phyloP scores from a whole-genome alignment of 352 stramenopile genomes.

The Globisporangium uncinulatum region DNA sequence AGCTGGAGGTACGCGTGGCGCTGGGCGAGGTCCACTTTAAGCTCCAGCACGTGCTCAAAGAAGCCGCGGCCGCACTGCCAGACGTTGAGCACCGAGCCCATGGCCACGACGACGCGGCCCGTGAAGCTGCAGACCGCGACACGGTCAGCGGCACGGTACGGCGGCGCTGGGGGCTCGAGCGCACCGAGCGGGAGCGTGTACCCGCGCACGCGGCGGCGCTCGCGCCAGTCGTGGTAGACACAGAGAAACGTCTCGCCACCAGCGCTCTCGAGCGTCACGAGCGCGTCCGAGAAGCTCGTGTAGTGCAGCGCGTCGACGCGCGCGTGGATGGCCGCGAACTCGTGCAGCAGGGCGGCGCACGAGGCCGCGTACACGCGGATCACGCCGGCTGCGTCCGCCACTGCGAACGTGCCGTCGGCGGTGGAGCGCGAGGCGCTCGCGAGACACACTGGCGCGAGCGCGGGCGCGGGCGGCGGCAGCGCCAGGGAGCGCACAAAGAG shows the following conservation, averaged over 20 bases:
- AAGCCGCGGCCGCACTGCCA: constrained; percentile 84
- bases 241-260: constrained; percentile 79
- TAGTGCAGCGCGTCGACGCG: constrained; percentile 70
- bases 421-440: constrained; percentile 56
- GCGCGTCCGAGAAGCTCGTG: constrained; percentile 82
- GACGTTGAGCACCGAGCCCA: constrained; percentile 73
- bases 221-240: constrained; percentile 86
- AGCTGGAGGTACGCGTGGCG: constrained; percentile 64
- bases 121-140: constrained; percentile 83
- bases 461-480: constrained; percentile 18
- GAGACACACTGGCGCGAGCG: constrained; percentile 27
- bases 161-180: constrained; percentile 48
- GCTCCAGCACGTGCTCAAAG: constrained; percentile 87
- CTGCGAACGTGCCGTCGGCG: constrained; percentile 65
- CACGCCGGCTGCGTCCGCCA: constrained; percentile 50
- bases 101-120: constrained; percentile 68
- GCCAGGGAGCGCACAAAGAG: constrained; percentile 66
- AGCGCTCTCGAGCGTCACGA: constrained; percentile 81
- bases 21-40: constrained; percentile 76
- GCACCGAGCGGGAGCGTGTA: constrained; percentile 81
- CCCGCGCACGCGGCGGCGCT: constrained; percentile 68
- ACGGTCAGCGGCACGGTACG: constrained; percentile 45
- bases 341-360: constrained; percentile 68
- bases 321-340: constrained; percentile 74
- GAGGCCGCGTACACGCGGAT: constrained; percentile 80